Base-by-base conservation (phyloP, 2,329 filamentous ascomycete genomes). In the Trichoderma sp. region DNA sequence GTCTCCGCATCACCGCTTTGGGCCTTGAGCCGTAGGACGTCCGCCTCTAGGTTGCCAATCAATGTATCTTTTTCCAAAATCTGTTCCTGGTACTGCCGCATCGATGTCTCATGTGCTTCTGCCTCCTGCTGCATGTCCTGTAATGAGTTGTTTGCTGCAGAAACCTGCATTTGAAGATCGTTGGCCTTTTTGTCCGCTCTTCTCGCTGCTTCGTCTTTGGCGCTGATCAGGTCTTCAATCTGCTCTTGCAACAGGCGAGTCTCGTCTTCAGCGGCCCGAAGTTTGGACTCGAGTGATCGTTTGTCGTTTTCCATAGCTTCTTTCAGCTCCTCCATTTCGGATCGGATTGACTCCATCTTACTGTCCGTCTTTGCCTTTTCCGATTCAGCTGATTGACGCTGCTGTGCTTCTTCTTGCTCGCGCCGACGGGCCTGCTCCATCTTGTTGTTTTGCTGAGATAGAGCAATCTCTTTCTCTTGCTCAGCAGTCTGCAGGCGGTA, bases 401-500 rank as follows among this genome's bases (percentile, higher is more conserved):
- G 84, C 75, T 92, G 91, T 76, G 92, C 94, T 76, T 97, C 94
- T 10, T 92, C 90, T 75, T 97, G 94, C n/a, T 92, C 91, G 72
- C 91, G 92, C 59, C 90, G 86, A 73, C 92, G 90, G 1, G 91
- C 86, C 68, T 97, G 93, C 71, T 95, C 89, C 27, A 97, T 80
- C 75, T 97, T 95, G 74, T 92, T 92, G 72, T 93, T 91, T 74
- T 96, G 92, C 71, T 93, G 90, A 19, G 97, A 84, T 11, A 89
- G 86, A 59, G 89, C 84, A 75, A 97, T 87, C 69, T 97, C 93
- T 74, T 92, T 91, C 76, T 98, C 95, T 74, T 97, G 93, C 75
- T 95, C 94, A 65, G 92, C 83, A 21, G 92, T 95, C 75, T 94
- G 92, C 73, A 97, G 86, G 70, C 95, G 93, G 81, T 97, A 99